Conservation (phyloP, 2,329 filamentous ascomycete genomes). For the Parastagonospora avenae region DNA sequence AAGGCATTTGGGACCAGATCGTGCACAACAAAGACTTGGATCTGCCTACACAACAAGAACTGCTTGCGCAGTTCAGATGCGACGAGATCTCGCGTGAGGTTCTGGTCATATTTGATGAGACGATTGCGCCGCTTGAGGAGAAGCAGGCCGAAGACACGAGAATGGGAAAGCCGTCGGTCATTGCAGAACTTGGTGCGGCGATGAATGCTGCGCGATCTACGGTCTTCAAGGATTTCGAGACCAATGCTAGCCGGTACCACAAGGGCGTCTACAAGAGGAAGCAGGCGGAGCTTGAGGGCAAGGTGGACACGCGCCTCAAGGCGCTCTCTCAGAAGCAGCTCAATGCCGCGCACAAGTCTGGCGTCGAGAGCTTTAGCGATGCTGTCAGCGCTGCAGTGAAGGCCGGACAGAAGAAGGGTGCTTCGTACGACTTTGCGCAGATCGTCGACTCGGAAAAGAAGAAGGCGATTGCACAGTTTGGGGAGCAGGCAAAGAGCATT, state of each 20-base stretch:
- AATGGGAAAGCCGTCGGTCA: conserved; percentile 72
- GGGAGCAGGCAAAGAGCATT: conserved; percentile 74
- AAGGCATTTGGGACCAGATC: conserved; percentile 97
- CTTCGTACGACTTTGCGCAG: conserved; percentile 90
- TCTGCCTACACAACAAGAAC: conserved; percentile 93
- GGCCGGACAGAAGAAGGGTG: conserved; percentile 87
- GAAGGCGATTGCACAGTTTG: conserved; percentile 75
- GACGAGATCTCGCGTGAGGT: conserved; percentile 96
- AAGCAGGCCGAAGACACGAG: conserved; percentile 76
- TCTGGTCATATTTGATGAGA: conserved; percentile 78
- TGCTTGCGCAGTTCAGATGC: conserved; percentile 95
- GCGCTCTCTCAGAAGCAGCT: conserved; percentile 87
- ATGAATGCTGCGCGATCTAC: conserved; percentile 75
- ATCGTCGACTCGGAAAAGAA: conserved; percentile 86
- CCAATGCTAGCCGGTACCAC: conserved; percentile 91
- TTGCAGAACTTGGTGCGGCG: conserved; percentile 73
- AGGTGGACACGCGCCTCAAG: conserved; percentile 88
- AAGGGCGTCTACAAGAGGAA: conserved; percentile 93
- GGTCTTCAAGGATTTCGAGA: conserved; percentile 83
- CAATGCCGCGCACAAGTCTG: conserved; percentile 84
- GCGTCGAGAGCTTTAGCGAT: conserved; percentile 82
- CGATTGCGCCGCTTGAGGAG: conserved; percentile 84
- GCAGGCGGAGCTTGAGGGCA: conserved; percentile 79
- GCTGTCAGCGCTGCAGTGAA: conserved; percentile 88
- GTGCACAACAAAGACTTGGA: conserved; percentile 98